Evolutionary conservation across 805 yeast genomes (phyloP).

Genomic region (Candida michaelii): DNA sequence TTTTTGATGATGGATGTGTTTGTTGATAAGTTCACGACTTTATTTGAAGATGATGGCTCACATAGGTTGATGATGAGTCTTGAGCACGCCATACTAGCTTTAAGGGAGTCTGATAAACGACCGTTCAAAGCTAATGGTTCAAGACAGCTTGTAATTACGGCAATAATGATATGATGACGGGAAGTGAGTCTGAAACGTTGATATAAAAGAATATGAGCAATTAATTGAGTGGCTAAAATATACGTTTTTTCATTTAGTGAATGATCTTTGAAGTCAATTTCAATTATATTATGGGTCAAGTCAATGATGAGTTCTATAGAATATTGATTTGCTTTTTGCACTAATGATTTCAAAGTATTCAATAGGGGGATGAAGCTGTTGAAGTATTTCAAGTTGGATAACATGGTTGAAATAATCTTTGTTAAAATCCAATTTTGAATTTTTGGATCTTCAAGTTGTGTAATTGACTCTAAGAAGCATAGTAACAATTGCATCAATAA

Average conservation of each 20-base stretch:
- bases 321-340: conserved; percentile 58
- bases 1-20: conserved; percentile 59
- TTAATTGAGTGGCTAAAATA: conserved; percentile 41
- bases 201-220: conserved; percentile 61
- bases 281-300: conserved; percentile 28
- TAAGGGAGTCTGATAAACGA: background rate
- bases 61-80: conserved; percentile 68
- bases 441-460: background rate
- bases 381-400: conserved; percentile 2
- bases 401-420: conserved; percentile 1
- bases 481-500: background rate
- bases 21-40: conserved; percentile 21
- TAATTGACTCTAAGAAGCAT: background rate
- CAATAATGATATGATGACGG: conserved; percentile 67
- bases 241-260: conserved; percentile 29
- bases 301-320: conserved; percentile 56
- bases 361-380: conserved; percentile 20
- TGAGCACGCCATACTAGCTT: conserved; percentile 35
- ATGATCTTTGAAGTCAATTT: background rate
- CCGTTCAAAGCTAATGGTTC: conserved; percentile 32
- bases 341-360: conserved; percentile 20
- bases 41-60: conserved; percentile 53
- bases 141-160: conserved; percentile 35
- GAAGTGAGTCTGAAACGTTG: conserved; percentile 70
- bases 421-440: conserved; percentile 7